Base-by-base conservation (phyloP, 148 eudicot species). In the Camellia lanceoleosa region DNA sequence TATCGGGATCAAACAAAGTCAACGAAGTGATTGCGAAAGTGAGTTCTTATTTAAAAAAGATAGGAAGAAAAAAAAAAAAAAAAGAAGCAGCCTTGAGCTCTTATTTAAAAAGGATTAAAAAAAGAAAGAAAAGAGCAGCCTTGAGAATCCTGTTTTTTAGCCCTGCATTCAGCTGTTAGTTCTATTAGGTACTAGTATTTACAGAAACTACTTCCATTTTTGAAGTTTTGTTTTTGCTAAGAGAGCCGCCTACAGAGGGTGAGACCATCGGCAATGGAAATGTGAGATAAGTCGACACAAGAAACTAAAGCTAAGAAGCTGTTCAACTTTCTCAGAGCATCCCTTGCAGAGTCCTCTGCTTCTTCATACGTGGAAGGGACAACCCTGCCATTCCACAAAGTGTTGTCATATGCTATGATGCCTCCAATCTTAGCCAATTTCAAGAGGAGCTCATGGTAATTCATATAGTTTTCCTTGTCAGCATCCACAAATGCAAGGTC, bases 401-500 rank as follows among this genome's bases (percentile, higher is more conserved):
- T 81, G 79, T 81, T 81, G 54, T 81, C 83, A 56, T 81, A 81
- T 13, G 80, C 83, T 46, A 76, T 67, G n/a, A 81, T 3, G 0
- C 90, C 90, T 42, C 88, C 88, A 49, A 85, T 63, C 62, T 71
- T 86, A 7, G 85, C 85, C 76, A 88, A 38, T 59, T 88, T 83
- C 49, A 88, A 4, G 13, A 86, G 5, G 8, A 16, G 13, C 43
- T 88, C 88, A 16, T 88, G 90, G 81, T 88, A 88, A 20, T 77
- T 69, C 1, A 79, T 68, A 71, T 86, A 88, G 71, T 82, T 88
- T 12, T 69, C 71, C 77, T 85, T 86, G 47, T 88, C 90, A 1
- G 85, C 88, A 78, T 88, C 90, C n/a, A 86, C 87, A 58, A 85
- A 88, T 19, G 72, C 87, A 52, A 85, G 83, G 63, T 88, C 88